These are phyloP conservation scores for Conidiobolus incongruus DNA, from an alignment of 371 early-diverging fungal species.

Conservation along the genomic window DNA sequence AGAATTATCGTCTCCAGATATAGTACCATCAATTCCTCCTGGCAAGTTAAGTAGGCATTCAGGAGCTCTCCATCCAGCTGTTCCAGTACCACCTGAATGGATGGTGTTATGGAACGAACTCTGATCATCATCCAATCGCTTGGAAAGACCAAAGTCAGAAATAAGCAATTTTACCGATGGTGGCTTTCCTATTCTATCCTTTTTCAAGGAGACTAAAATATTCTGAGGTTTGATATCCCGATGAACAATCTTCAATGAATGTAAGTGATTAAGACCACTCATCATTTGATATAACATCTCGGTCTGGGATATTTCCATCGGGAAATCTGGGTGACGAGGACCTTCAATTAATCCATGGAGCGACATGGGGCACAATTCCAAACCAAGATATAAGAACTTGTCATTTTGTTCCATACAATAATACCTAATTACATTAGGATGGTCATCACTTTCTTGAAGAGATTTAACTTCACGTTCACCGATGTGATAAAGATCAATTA, in stretches of 20 bases:
- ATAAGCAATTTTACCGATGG: conserved; percentile 48
- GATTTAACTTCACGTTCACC: conserved; percentile 82
- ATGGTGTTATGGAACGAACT: conserved; percentile 78
- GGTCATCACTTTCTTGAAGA: conserved; percentile 79
- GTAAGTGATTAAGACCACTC: conserved; percentile 67
- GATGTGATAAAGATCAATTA: conserved; percentile 83
- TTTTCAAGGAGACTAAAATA: conserved; percentile 52
- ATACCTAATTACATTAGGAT: conserved; percentile 93
- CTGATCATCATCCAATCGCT: conserved; percentile 80
- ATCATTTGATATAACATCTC: conserved; percentile 51
- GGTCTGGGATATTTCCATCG: too few relatives aligned
- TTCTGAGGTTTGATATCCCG: conserved; percentile 90
- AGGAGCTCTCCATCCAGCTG: conserved; percentile 95
- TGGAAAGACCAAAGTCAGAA: conserved; percentile 95
- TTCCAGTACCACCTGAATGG: conserved; percentile 45
- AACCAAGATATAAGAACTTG: conserved; percentile 83
- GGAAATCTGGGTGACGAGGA: conserved; percentile 10
- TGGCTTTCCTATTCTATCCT: conserved; percentile 10
- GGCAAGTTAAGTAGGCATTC: too few relatives aligned
- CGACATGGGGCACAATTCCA: conserved; percentile 73
- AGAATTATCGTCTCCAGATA: too few relatives aligned
- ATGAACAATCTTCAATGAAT: conserved; percentile 84
- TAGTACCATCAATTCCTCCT: too few relatives aligned
- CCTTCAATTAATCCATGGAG: conserved; percentile 30
- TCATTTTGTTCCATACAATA: conserved; percentile 73